phyloP scores from a whole-genome alignment of 2,329 filamentous ascomycete genomes.

The Fusarium beomiforme region DNA sequence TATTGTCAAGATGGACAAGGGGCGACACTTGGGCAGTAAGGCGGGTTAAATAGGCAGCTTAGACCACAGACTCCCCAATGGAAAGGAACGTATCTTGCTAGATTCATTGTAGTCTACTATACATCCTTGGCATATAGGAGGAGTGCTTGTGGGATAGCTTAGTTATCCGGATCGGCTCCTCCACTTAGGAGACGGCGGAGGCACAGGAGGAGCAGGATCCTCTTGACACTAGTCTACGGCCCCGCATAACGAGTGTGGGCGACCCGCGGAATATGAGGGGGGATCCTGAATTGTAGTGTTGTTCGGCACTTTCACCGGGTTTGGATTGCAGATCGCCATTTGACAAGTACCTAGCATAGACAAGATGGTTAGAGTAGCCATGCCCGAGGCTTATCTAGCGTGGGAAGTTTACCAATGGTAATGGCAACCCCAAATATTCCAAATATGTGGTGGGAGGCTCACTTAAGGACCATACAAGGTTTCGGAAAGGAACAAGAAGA shows the following conservation, averaged over 20 bases:
- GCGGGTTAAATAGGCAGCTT: slow-evolving; percentile 27
- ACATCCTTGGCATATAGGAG: not conserved
- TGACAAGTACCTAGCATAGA: not conserved
- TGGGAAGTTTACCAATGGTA: not conserved
- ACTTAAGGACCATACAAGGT: not conserved
- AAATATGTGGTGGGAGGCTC: not conserved
- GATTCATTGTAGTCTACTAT: slow-evolving; percentile 1
- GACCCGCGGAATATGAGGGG: slow-evolving; percentile 26
- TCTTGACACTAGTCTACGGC: not conserved
- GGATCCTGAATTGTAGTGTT: slow-evolving; percentile 22
- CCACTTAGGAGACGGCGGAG: not conserved
- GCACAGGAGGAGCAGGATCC: slow-evolving; percentile 1
- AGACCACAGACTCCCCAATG: not conserved
- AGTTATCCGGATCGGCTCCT: slow-evolving; percentile 8
- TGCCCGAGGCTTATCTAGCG: slow-evolving; percentile 16
- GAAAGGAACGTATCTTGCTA: not conserved
- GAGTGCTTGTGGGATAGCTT: not conserved
- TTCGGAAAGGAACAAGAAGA: not conserved
- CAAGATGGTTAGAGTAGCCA: slow-evolving; percentile 7
- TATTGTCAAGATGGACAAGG: not conserved
- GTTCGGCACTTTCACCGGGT: slow-evolving; percentile 27
- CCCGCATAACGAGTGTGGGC: slow-evolving; percentile 28
- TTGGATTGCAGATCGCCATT: slow-evolving; percentile 4
- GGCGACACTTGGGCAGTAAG: not conserved
- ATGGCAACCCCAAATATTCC: not conserved